Evolutionary conservation across 306 rosid species (phyloP).

Genomic region (Prunus armeniaca): DNA sequence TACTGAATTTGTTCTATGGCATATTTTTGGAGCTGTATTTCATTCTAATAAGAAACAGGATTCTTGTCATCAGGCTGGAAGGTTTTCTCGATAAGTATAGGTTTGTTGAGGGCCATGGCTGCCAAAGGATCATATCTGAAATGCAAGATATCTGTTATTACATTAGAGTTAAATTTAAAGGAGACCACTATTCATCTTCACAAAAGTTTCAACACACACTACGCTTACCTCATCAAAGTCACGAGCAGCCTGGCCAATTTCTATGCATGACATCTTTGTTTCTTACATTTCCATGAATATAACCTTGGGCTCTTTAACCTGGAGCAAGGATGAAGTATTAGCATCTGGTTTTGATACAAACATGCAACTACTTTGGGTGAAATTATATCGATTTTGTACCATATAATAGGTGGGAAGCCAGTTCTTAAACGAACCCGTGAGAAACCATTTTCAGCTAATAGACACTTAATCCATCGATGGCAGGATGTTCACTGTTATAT

Average conservation of each 20-base stretch:
- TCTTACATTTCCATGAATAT: constrained; percentile 55
- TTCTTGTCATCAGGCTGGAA: background rate
- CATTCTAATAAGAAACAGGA: background rate
- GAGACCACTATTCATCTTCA: background rate
- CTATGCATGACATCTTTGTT: constrained; percentile 35
- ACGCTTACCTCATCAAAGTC: background rate
- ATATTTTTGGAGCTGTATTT: background rate
- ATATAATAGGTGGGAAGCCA: constrained; percentile 57
- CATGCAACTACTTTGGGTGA: background rate
- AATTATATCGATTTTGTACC: constrained; percentile 36
- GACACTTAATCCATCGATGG: constrained; percentile 69
- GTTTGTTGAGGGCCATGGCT: background rate
- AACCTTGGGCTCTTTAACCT: constrained; percentile 79
- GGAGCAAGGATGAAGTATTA: constrained; percentile 15
- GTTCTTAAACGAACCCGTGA: constrained; percentile 40
- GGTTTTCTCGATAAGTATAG: background rate
- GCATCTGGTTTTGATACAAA: background rate
- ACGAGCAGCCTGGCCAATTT: constrained; percentile 71
- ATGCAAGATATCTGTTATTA: background rate
- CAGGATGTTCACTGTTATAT: constrained; percentile 61
- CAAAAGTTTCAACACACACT: background rate
- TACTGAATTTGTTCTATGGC: background rate
- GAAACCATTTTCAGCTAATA: constrained; percentile 62
- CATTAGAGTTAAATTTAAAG: background rate
- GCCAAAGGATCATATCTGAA: background rate